These are phyloP conservation scores for Glycine tomentella DNA, from an alignment of 306 rosid species.

Conservation along the genomic window DNA sequence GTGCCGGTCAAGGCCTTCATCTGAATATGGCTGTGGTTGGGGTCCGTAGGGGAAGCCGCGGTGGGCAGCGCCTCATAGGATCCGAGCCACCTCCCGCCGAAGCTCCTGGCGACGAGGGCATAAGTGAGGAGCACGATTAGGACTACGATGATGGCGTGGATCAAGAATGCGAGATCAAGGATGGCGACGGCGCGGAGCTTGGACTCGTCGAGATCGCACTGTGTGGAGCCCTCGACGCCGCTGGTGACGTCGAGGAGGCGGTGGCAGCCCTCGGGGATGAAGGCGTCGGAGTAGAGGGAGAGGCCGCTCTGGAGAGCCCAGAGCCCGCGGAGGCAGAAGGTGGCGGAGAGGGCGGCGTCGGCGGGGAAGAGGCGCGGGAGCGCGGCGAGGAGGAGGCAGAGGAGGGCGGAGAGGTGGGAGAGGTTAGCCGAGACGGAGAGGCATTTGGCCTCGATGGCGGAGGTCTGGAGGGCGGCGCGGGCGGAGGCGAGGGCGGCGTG, in stretches of 20 bases:
- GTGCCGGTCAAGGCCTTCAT: slow-evolving; percentile 92
- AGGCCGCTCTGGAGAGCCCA: slow-evolving; percentile 90
- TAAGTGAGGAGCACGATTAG: slow-evolving; percentile 61
- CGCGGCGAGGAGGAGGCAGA: slow-evolving; percentile 64
- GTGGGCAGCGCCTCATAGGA: slow-evolving; percentile 82
- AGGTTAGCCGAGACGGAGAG: slow-evolving; percentile 63
- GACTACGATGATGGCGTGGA: slow-evolving; percentile 70
- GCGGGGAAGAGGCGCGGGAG: slow-evolving; percentile 77
- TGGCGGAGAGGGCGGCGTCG: slow-evolving; percentile 66
- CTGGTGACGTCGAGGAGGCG: slow-evolving; percentile 72
- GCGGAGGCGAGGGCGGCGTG: slow-evolving; percentile 60
- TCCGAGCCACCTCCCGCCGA: slow-evolving; percentile 64
- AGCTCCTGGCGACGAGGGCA: slow-evolving; percentile 56
- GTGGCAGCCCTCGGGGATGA: slow-evolving; percentile 95
- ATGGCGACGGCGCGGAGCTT: slow-evolving; percentile 81
- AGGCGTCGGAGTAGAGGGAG: slow-evolving; percentile 81
- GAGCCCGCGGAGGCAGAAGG: slow-evolving; percentile 73
- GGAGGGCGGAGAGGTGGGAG: slow-evolving; percentile 60
- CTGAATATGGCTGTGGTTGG: slow-evolving; percentile 70
- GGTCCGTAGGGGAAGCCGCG: slow-evolving; percentile 52
- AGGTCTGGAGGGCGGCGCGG: slow-evolving; percentile 68
- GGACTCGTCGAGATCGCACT: slow-evolving; percentile 87
- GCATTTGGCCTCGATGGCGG: slow-evolving; percentile 81
- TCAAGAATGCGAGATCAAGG: slow-evolving; percentile 73
- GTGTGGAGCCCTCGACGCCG: slow-evolving; percentile 88